These are phyloP conservation scores for Pseudogymnoascus sp. DNA, from an alignment of 2,329 filamentous ascomycete species.

Conservation along the genomic window DNA sequence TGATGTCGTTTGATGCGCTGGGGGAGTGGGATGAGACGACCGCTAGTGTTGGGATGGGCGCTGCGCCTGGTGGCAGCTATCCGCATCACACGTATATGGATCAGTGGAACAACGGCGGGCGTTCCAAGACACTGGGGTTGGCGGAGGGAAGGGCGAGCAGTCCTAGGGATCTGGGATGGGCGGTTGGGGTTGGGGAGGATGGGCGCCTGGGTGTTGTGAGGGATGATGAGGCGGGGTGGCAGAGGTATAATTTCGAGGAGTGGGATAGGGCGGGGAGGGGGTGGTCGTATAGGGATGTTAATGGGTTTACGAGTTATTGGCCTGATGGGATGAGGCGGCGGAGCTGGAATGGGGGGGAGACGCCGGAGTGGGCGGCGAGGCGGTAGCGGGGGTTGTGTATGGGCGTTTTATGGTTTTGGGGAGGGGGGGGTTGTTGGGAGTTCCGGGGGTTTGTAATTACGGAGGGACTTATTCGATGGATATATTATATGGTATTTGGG, in stretches of 20 bases:
- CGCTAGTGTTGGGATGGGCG: neutral
- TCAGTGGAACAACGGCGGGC: neutral
- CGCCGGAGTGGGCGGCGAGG: neutral
- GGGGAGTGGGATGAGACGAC: neutral
- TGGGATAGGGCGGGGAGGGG: neutral
- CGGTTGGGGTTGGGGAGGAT: neutral
- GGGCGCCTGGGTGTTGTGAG: neutral
- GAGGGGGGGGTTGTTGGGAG: neutral
- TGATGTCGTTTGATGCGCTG: neutral
- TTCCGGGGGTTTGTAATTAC: neutral
- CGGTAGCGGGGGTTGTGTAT: neutral
- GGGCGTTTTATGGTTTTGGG: neutral
- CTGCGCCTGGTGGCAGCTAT: neutral
- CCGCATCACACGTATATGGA: neutral
- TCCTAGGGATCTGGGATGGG: neutral
- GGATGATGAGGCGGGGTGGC: neutral
- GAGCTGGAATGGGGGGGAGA: neutral
- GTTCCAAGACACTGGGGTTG: neutral
- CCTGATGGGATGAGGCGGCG: neutral
- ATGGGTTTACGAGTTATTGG: neutral
- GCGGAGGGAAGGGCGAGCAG: neutral
- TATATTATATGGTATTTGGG: neutral
- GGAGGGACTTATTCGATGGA: neutral
- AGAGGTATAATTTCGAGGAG: neutral
- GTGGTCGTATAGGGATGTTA: neutral